Evolutionary conservation across 2,329 filamentous ascomycete species (phyloP).

Genomic region (Magnaporthiopsis incrustans): DNA sequence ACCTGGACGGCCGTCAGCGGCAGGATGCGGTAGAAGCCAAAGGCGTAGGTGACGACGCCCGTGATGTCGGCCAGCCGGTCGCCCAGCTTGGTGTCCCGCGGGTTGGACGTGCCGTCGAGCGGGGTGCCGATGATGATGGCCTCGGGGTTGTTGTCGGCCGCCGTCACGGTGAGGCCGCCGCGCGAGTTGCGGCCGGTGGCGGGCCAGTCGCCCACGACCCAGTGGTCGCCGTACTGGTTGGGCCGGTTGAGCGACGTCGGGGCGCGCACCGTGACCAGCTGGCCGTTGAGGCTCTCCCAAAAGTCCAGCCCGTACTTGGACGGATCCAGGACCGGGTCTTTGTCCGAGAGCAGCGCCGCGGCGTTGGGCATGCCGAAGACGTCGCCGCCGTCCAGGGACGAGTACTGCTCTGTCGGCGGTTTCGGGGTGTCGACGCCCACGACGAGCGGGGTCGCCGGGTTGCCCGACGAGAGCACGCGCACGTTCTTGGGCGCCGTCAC

Average conservation of each 20-base stretch:
- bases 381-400: slow-evolving; percentile 54
- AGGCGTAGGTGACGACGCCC: slow-evolving; percentile 57
- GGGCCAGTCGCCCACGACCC: slow-evolving; percentile 59
- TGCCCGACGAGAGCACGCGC: slow-evolving; percentile 5
- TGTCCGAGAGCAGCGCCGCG: slow-evolving; percentile 43
- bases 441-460: slow-evolving; percentile 35
- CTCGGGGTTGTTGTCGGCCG: slow-evolving; percentile 61
- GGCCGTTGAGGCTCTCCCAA: slow-evolving; percentile 62
- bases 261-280: slow-evolving; percentile 55
- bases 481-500: slow-evolving; percentile 23
- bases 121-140: slow-evolving; percentile 57
- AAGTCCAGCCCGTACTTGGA: slow-evolving; percentile 60
- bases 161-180: slow-evolving; percentile 56
- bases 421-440: slow-evolving; percentile 48
- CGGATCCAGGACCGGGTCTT: slow-evolving; percentile 55
- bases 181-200: slow-evolving; percentile 54
- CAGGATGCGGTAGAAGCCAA: slow-evolving; percentile 62
- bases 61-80: slow-evolving; percentile 59
- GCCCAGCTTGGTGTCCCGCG: slow-evolving; percentile 51
- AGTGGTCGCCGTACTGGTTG: slow-evolving; percentile 59
- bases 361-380: slow-evolving; percentile 60
- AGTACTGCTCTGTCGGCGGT: slow-evolving; percentile 56
- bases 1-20: slow-evolving; percentile 50
- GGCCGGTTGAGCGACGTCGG: slow-evolving; percentile 51
- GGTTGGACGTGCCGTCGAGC: slow-evolving; percentile 57